Percentiles rank a stretch among this genome's conserved stretches.
phyloP scores from a whole-genome alignment of 345 rosid species.

The Physaria fendleri region DNA sequence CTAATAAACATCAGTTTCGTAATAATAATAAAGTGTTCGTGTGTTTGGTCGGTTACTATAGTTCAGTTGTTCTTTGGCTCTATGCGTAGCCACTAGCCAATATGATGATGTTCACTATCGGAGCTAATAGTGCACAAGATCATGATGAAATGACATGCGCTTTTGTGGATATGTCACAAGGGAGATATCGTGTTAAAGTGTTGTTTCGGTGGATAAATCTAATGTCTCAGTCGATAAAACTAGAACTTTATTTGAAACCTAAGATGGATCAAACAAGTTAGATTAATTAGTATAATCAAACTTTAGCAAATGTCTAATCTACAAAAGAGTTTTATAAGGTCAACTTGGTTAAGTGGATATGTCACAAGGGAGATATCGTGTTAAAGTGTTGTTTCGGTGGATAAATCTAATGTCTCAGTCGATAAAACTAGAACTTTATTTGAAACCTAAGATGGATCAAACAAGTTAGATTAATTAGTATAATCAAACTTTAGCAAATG shows the following conservation, averaged over 20 bases:
- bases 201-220: neutral
- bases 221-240: neutral
- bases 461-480: too few species aligned
- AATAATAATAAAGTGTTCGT: neutral
- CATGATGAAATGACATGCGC: neutral
- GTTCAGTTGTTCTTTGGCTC: neutral
- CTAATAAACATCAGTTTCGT: neutral
- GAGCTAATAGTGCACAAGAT: neutral
- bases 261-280: neutral
- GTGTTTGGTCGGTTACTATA: constrained; percentile 3
- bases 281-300: neutral
- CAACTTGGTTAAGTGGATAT: too few species aligned
- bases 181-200: neutral
- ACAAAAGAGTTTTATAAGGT: neutral
- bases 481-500: too few species aligned
- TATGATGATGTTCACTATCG: neutral
- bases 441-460: too few species aligned
- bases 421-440: too few species aligned
- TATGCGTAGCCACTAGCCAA: neutral
- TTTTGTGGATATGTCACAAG: neutral
- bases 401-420: too few species aligned
- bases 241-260: neutral
- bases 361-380: too few species aligned
- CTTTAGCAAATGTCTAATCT: neutral
- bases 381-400: too few species aligned